Evolutionary conservation across 257 asterid species (phyloP).

Genomic region (Nicotiana benthamiana): DNA sequence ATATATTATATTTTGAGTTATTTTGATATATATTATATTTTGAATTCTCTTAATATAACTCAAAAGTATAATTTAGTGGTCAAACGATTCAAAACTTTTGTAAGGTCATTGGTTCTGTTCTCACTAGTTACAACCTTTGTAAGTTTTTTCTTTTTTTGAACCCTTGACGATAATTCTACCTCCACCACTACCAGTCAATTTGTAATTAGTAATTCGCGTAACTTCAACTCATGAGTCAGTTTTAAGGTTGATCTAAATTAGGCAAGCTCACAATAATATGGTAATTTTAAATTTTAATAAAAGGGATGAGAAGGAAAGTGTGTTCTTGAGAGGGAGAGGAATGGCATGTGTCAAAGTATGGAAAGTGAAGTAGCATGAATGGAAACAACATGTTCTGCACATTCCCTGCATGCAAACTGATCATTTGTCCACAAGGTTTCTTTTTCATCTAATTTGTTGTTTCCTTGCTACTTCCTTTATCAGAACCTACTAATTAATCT

Average conservation of each 20-base stretch:
- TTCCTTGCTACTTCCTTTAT: neutral
- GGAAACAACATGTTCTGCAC: slow-evolving; percentile 87
- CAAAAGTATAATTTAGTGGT: too few species aligned
- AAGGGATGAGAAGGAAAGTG: neutral
- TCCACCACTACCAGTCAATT: too few species aligned
- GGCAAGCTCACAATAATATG: too few species aligned
- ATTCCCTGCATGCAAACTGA: slow-evolving; percentile 67
- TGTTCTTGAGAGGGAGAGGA: neutral
- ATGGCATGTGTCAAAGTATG: slow-evolving; percentile 49
- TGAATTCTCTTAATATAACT: too few species aligned
- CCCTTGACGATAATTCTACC: too few species aligned
- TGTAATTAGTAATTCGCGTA: too few species aligned
- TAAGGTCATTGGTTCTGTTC: too few species aligned
- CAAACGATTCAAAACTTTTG: too few species aligned
- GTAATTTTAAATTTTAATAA: neutral
- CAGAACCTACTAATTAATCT: neutral
- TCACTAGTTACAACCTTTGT: too few species aligned
- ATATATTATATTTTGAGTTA: too few species aligned
- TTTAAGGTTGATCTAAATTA: neutral
- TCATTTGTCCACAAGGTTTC: neutral
- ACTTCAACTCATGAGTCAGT: neutral
- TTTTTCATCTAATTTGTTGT: neutral
- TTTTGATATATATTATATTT: too few species aligned
- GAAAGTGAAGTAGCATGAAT: slow-evolving; percentile 68
- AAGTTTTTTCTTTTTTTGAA: too few species aligned